A percentile compares a stretch with the other conserved stretches of the same genome.
Evolutionary conservation across 1,284 basidiomycete species (phyloP).

Genomic region (Ganoderma lingzhi): DNA sequence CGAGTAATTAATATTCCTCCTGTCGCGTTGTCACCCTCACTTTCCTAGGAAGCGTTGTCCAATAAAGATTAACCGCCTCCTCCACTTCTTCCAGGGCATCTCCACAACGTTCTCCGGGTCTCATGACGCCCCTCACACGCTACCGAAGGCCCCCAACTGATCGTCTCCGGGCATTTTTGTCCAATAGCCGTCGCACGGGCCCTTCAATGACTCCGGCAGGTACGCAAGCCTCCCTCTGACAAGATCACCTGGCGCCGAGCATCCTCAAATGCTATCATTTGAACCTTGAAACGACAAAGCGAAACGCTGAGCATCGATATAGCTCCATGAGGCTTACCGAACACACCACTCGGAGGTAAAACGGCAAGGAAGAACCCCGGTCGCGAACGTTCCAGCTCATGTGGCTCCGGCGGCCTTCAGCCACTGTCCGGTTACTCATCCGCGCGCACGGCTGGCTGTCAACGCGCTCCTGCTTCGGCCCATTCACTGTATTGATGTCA

Average conservation of each 20-base stretch:
- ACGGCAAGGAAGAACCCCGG: slow-evolving; percentile 21
- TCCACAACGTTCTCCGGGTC: slow-evolving; percentile 18
- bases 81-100: slow-evolving; percentile 13
- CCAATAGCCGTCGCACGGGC: slow-evolving; percentile 24
- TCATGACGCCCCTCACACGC: slow-evolving; percentile 21
- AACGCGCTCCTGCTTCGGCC: slow-evolving; percentile 22
- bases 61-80: slow-evolving; percentile 24
- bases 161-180: slow-evolving; percentile 34
- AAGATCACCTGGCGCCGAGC: slow-evolving; percentile 27
- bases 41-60: background rate
- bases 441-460: slow-evolving; percentile 19
- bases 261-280: slow-evolving; percentile 18
- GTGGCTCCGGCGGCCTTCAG: slow-evolving; percentile 19
- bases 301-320: slow-evolving; percentile 22
- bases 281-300: slow-evolving; percentile 16
- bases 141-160: slow-evolving; percentile 12
- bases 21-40: background rate
- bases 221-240: slow-evolving; percentile 16
- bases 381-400: slow-evolving; percentile 20
- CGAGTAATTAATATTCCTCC: background rate
- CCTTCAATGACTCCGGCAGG: slow-evolving; percentile 18
- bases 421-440: slow-evolving; percentile 24
- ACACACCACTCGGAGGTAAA: slow-evolving; percentile 18
- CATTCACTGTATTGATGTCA: slow-evolving; percentile 27
- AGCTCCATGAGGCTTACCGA: slow-evolving; percentile 7